Evolutionary conservation across 2,329 filamentous ascomycete genomes (phyloP).

Genomic region (Ceratocystis lukuohia): DNA sequence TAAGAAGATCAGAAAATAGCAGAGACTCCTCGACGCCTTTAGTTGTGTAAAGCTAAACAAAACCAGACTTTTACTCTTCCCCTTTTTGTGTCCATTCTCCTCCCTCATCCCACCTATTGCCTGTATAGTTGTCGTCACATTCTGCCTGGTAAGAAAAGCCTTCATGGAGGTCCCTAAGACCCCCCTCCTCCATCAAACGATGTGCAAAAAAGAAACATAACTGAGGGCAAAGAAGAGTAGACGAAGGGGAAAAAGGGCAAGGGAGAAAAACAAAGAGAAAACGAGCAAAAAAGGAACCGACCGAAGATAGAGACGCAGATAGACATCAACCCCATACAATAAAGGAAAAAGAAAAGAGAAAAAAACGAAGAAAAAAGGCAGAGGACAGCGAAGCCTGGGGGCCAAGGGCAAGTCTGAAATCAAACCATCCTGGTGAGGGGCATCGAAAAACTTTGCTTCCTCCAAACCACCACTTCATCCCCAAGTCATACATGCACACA

Average conservation of each 20-base stretch:
- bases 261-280: constrained; percentile 2
- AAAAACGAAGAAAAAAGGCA: background rate
- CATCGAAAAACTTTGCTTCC: background rate
- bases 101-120: background rate
- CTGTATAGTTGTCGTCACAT: background rate
- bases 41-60: constrained; percentile 16
- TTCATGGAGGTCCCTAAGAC: background rate
- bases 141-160: background rate
- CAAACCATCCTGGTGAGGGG: background rate
- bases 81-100: background rate
- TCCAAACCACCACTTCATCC: background rate
- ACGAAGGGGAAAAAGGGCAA: background rate
- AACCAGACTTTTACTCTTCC: constrained; percentile 18
- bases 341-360: constrained; percentile 5
- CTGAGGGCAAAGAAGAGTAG: background rate
- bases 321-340: background rate
- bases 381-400: background rate
- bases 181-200: background rate
- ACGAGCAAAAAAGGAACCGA: constrained; percentile 1
- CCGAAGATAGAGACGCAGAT: background rate
- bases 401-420: background rate
- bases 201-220: background rate
- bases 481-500: background rate
- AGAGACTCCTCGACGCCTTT: constrained; percentile 19
- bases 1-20: constrained; percentile 15